Conservation (phyloP, 2,329 filamentous ascomycete genomes). For the Phialophora expanda region DNA sequence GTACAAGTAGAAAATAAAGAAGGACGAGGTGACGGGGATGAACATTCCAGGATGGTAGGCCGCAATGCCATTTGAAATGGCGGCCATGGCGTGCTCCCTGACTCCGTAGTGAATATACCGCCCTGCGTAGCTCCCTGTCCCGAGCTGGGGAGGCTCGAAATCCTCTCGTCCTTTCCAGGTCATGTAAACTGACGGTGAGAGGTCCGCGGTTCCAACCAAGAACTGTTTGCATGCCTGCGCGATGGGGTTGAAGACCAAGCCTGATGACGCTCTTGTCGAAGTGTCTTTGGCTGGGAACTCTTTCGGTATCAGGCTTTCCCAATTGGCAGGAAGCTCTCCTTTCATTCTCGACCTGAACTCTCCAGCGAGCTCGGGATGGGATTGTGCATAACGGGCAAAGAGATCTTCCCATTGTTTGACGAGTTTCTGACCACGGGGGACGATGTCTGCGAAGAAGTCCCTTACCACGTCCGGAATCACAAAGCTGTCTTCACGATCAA, state of each 20-base stretch:
- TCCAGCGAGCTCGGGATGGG: no score
- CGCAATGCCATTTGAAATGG: conserved; percentile 76
- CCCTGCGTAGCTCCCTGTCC: conserved; percentile 27
- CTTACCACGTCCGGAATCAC: no score
- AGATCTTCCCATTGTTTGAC: no score
- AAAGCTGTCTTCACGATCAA: no score
- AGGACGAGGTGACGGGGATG: conserved; percentile 60
- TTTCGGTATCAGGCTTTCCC: no score
- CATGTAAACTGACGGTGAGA: conserved; percentile 62
- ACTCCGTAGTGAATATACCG: conserved; percentile 80
- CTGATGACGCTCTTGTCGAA: no score
- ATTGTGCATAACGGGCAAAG: no score
- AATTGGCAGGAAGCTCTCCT: no score
- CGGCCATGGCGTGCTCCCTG: conserved; percentile 89
- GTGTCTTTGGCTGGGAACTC: no score
- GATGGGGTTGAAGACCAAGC: conserved; percentile 60
- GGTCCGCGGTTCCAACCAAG: conserved; percentile 61
- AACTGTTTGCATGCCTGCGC: conserved; percentile 55
- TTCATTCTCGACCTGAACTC: no score
- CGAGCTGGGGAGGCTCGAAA: conserved; percentile 54
- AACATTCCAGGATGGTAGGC: conserved; percentile 61
- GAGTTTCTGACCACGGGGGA: no score
- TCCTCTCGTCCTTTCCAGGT: conserved; percentile 59
- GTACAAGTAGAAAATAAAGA: conserved; percentile 65
- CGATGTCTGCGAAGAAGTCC: no score